Percentiles rank a stretch among this genome's conserved stretches.
These are phyloP conservation scores for Scheffersomyces cryptocercus DNA, from an alignment of 1,139 yeast genomes.

Conservation along the genomic window DNA sequence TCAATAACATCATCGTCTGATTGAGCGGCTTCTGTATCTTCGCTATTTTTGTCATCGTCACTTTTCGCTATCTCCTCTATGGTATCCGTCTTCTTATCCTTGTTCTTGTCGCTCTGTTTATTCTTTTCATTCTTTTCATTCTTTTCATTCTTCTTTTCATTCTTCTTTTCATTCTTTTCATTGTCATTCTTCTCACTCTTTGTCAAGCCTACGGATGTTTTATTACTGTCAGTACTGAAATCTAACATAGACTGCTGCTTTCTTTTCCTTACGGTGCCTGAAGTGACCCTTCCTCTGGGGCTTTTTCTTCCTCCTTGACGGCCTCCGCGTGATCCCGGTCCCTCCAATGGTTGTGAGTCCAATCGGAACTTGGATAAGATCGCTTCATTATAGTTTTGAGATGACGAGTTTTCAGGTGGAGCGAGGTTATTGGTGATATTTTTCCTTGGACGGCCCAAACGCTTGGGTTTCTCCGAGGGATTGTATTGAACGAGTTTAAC, in stretches of 20 bases:
- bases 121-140: neutral
- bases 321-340: slow-evolving; percentile 50
- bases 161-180: neutral
- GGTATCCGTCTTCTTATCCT: neutral
- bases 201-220: neutral
- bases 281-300: slow-evolving; percentile 32
- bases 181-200: slow-evolving; percentile 2
- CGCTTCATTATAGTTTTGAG: slow-evolving; percentile 33
- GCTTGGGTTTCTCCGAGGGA: slow-evolving; percentile 30
- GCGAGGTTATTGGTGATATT: slow-evolving; percentile 21
- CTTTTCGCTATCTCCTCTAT: neutral
- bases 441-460: slow-evolving; percentile 41
- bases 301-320: slow-evolving; percentile 18
- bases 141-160: slow-evolving; percentile 7
- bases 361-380: slow-evolving; percentile 38
- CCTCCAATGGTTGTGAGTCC: slow-evolving; percentile 40
- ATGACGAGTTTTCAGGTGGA: slow-evolving; percentile 28
- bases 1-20: neutral
- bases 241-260: slow-evolving; percentile 22
- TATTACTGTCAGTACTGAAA: slow-evolving; percentile 7
- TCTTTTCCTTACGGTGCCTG: slow-evolving; percentile 20
- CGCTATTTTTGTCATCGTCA: neutral
- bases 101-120: neutral
- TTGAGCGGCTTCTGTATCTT: neutral
- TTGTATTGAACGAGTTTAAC: slow-evolving; percentile 35